Evolutionary conservation across 2,329 filamentous ascomycete species (phyloP), one percentile per base, ranked within the genome.

Genomic region (Helicocarpus griseus): DNA sequence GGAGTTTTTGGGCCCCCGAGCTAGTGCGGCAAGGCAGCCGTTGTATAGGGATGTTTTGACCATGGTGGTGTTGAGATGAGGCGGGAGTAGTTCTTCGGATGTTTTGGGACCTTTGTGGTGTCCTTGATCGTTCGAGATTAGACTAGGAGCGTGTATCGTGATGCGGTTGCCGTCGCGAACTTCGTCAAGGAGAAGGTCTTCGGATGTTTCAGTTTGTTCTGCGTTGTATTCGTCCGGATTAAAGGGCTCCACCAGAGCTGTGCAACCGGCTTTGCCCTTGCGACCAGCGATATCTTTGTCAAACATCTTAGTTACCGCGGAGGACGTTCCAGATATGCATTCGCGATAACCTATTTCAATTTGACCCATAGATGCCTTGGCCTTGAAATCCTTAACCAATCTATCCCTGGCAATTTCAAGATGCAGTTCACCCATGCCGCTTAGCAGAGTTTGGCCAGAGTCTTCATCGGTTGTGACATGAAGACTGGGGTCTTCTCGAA

Each of bases 341-440:
- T 98, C 93, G 50, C 94, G 85, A 69, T 97, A 98, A 58, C 94
- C 89, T 54, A 98, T 95, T 61, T 95, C 87, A 56, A 98, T 95
- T 49, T 83, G 84, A 11, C 91, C 90, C 74, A 95, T 95, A 17
- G 73, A 83, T 56, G 76, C 89, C 77, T 81, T 95, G 67, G 75
- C 89, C 66, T 93, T 95, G 70, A 96, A 85, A 63, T 95, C 89
- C 49, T 88, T 87, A 57, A 93, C 82, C 8, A 98, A 80, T 40
- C 90, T 81, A 67, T 97, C 88, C 47, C 89, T 77, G 0, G 91
- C 90, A 46, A 98, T 93, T 61, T 98, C 93, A 0, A 98, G 77
- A 68, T 98, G 93, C 26, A 98, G 78, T 61, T 95, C 89, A 6
- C 93, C 93, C 93, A 98, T 97, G 3, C 93, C 93, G 49, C 90